phyloP scores from a whole-genome alignment of 345 rosid genomes.

The Microthlaspi erraticum region DNA sequence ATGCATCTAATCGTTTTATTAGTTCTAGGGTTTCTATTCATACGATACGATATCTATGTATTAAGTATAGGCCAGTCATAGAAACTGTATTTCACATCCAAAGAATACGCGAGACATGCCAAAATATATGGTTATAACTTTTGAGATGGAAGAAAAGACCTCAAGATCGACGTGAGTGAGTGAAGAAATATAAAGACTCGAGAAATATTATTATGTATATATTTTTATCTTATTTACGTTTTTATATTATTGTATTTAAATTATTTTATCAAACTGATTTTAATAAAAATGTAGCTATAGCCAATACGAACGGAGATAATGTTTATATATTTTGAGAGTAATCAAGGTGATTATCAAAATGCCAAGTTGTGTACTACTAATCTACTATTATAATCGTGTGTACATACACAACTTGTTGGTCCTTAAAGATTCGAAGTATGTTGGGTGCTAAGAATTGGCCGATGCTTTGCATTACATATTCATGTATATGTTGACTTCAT shows the following conservation, averaged over 20 bases:
- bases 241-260: neutral
- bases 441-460: constrained; percentile 28
- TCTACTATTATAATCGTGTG: constrained; percentile 1
- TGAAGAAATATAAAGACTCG: neutral
- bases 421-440: constrained; percentile 27
- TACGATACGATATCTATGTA: neutral
- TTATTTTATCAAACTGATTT: neutral
- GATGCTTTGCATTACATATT: constrained; percentile 20
- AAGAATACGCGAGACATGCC: neutral
- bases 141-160: neutral
- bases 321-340: constrained; percentile 7
- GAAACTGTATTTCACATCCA: neutral
- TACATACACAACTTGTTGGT: constrained; percentile 26
- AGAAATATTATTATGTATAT: neutral
- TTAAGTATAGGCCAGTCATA: neutral
- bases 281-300: constrained; percentile 7
- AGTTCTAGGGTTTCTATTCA: neutral
- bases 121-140: neutral
- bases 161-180: neutral
- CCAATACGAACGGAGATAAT: constrained; percentile 18
- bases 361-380: constrained; percentile 24
- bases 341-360: constrained; percentile 21
- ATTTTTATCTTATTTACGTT: neutral
- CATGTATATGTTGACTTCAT: constrained; percentile 25
- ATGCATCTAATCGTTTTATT: constrained; percentile 4